A percentile compares a stretch with the other conserved stretches of the same genome.
Evolutionary conservation across 805 yeast species (phyloP).

Genomic region (Sugiyamaella floridensis): DNA sequence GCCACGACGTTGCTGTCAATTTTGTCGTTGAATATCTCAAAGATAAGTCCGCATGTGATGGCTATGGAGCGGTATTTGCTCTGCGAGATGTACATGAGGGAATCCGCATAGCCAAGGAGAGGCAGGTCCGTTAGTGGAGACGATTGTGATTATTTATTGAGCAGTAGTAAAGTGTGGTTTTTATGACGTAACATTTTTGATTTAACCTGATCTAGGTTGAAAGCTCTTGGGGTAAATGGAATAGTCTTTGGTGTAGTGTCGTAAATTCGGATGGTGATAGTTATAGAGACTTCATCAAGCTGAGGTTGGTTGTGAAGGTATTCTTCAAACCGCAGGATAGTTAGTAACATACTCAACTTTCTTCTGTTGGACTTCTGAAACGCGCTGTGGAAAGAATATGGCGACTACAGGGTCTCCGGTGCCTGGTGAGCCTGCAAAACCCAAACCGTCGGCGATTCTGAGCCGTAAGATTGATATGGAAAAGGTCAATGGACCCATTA

Average conservation of each 20-base stretch:
- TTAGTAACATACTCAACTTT: too few relatives aligned
- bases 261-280: too few relatives aligned
- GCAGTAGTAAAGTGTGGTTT: neutral
- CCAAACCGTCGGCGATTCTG: neutral
- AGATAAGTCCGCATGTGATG: constrained; percentile 73
- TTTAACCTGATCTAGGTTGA: too few relatives aligned
- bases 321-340: too few relatives aligned
- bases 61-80: constrained; percentile 46
- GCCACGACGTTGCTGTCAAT: constrained; percentile 45
- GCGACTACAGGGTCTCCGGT: too few relatives aligned
- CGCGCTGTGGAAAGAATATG: too few relatives aligned
- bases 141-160: constrained; percentile 1
- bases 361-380: too few relatives aligned
- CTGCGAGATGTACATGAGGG: constrained; percentile 19
- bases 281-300: too few relatives aligned
- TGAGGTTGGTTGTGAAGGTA: too few relatives aligned
- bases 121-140: neutral
- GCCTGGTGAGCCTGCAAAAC: neutral
- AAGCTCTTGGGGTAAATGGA: too few relatives aligned
- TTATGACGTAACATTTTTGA: too few relatives aligned
- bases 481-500: constrained; percentile 36
- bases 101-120: constrained; percentile 14
- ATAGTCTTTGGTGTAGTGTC: too few relatives aligned
- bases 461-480: constrained; percentile 29
- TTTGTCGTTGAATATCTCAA: constrained; percentile 50